Evolutionary conservation across 805 yeast genomes (phyloP), one percentile per base, ranked within the genome.

Genomic region (Candida vaughaniae): DNA sequence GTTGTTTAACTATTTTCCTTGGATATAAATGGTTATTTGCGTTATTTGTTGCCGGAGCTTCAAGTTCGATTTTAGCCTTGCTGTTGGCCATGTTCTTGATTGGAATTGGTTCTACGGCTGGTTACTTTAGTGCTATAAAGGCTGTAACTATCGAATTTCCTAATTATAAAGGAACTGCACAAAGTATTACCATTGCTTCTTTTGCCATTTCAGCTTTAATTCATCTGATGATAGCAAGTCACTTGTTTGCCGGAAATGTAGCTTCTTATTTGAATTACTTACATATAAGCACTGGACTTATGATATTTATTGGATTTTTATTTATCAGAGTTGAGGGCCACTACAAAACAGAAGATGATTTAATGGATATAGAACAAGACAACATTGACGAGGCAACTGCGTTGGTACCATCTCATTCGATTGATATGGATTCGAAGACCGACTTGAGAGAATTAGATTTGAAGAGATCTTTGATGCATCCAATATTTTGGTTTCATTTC

Each of bases 61-160:
- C 42, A 6, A 48, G 53, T 22, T 41, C 44, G 11, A 7, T 45
- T 11, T 5, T 27, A 3, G 27, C 28, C 16, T 46, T 62, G 25
- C 40, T 57, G 9, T 6, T 37, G 18, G 50, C 66, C 1, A 60
- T 62, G 66, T 51, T 60, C 30, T 40, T 56, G 10, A 43, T 60
- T 10, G 67, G 67, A 4, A 41, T 59, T 14, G 66, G 67, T 2
- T 56, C 66, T 1, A 56, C 58, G 0, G 44, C 62, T 4, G 63
- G 64, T 3, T 62, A 62, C 36, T 62, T 62, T 35, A 56, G 62
- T 33, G 45, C 62, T 7, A 49, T 62, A 6, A 62, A 61, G 37
- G 66, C 66, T 3, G 65, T 62, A 5, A 53, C 66, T 1, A 36
- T 61, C 6, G 52, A 49, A 36, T 62, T 62, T 32, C 66, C 66